Conservation (phyloP, 1,284 basidiomycete species). For the Rhodotorula sp. region DNA sequence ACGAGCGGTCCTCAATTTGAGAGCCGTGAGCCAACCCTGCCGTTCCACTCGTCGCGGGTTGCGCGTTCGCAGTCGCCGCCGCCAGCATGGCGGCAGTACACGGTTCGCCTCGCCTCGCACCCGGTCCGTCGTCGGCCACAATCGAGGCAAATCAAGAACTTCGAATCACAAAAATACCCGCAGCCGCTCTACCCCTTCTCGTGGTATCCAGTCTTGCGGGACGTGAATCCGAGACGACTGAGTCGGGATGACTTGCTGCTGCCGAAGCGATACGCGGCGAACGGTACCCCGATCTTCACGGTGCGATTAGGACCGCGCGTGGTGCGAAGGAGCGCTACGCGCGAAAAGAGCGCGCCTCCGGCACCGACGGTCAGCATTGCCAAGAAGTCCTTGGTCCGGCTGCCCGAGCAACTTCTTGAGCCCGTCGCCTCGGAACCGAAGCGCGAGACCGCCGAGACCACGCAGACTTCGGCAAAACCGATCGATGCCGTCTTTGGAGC, state of each 20-base stretch:
- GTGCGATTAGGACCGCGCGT: constrained; percentile 18
- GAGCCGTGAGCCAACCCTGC: constrained; percentile 29
- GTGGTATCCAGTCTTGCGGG: constrained; percentile 70
- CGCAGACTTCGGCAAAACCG: background rate
- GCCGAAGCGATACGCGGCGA: constrained; percentile 47
- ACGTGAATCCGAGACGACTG: constrained; percentile 62
- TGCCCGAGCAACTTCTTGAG: background rate
- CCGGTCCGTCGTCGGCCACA: constrained; percentile 19
- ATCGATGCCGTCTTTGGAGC: constrained; percentile 2
- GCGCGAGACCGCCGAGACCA: too few species aligned
- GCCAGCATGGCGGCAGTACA: constrained; percentile 58
- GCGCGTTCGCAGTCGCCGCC: constrained; percentile 50
- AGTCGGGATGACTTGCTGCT: constrained; percentile 71
- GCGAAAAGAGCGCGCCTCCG: background rate
- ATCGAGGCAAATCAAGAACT: constrained; percentile 24
- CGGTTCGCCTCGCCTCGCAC: constrained; percentile 49
- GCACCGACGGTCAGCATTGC: constrained; percentile 24
- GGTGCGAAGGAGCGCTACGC: background rate
- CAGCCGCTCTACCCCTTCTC: constrained; percentile 67
- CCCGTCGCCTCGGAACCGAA: background rate
- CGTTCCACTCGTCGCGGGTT: constrained; percentile 47
- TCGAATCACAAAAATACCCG: constrained; percentile 44
- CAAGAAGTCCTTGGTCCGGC: constrained; percentile 1
- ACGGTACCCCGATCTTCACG: constrained; percentile 46
- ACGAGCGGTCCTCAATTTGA: constrained; percentile 12